A percentile compares a stretch with the other conserved stretches of the same genome.
Evolutionary conservation across 139 green algal species (phyloP).

Genomic region (Chlamydomonas eustigma): DNA sequence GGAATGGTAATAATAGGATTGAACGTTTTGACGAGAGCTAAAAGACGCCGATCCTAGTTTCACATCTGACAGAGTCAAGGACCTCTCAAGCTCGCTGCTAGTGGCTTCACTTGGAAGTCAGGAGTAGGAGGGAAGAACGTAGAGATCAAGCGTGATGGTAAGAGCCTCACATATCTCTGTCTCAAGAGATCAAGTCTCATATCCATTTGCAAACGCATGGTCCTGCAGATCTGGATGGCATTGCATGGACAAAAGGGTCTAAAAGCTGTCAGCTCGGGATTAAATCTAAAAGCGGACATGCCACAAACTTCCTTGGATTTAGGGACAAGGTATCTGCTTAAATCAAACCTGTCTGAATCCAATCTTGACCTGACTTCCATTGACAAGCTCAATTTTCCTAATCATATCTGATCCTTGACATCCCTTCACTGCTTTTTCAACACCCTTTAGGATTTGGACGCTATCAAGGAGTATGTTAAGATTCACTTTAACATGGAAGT

Average conservation of each 20-base stretch:
- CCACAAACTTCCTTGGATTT: slow-evolving; percentile 73
- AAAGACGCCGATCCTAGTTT: not conserved
- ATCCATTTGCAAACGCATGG: not conserved
- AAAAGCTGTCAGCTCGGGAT: slow-evolving; percentile 62
- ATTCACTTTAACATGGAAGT: slow-evolving; percentile 18
- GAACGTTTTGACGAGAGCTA: not conserved
- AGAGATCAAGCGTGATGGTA: slow-evolving; percentile 45
- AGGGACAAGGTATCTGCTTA: slow-evolving; percentile 45
- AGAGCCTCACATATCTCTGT: not conserved
- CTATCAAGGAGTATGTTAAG: slow-evolving; percentile 25
- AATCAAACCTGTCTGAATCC: not conserved
- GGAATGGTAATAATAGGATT: slow-evolving; percentile 13
- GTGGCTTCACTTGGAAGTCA: slow-evolving; percentile 49
- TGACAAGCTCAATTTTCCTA: not conserved
- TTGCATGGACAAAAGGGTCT: slow-evolving; percentile 58
- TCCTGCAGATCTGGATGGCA: slow-evolving; percentile 57
- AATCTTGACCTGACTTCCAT: not conserved
- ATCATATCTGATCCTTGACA: not conserved
- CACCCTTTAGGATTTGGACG: slow-evolving; percentile 28
- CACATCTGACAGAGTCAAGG: slow-evolving; percentile 45
- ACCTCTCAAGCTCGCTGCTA: slow-evolving; percentile 30
- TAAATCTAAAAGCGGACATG: slow-evolving; percentile 26
- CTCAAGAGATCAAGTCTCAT: not conserved
- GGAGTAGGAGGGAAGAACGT: slow-evolving; percentile 42
- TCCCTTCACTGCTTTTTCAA: too few relatives aligned